Percentiles rank a stretch among this genome's conserved stretches.
Evolutionary conservation across 371 early-diverging fungal species (phyloP).

Genomic region (Zancudomyces culisetae): DNA sequence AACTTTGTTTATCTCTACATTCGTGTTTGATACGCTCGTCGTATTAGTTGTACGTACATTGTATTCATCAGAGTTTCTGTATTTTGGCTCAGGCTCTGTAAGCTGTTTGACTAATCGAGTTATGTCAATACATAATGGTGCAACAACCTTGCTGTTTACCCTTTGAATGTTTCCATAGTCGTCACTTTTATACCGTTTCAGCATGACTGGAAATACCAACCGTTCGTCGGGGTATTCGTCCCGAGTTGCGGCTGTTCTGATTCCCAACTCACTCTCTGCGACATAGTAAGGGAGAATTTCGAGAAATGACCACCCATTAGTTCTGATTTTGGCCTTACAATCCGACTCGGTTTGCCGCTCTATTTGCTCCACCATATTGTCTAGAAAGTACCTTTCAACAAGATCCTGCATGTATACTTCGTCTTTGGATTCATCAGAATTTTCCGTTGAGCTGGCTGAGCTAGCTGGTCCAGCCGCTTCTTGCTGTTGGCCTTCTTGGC

Average conservation of each 20-base stretch:
- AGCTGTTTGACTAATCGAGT: slow-evolving; percentile 9
- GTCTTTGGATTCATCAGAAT: background rate
- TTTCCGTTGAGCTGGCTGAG: background rate
- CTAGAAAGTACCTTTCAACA: slow-evolving; percentile 14
- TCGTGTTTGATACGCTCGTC: no score
- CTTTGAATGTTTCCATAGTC: slow-evolving; percentile 4
- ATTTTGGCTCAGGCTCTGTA: no score
- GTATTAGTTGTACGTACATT: no score
- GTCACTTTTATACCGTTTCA: slow-evolving; percentile 14
- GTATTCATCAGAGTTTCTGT: no score
- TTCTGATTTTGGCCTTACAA: slow-evolving; percentile 7
- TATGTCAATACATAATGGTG: slow-evolving; percentile 10
- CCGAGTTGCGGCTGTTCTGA: background rate
- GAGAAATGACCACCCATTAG: slow-evolving; percentile 17
- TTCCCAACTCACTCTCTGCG: slow-evolving; percentile 13
- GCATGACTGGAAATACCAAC: slow-evolving; percentile 12
- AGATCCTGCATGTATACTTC: slow-evolving; percentile 7
- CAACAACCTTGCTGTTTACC: slow-evolving; percentile 7
- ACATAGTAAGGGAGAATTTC: slow-evolving; percentile 16
- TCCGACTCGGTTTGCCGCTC: slow-evolving; percentile 8
- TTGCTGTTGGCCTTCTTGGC: no score
- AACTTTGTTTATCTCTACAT: no score
- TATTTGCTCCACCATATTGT: slow-evolving; percentile 15
- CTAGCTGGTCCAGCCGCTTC: no score
- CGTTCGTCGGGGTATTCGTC: slow-evolving; percentile 11